Evolutionary conservation across 2,329 filamentous ascomycete genomes (phyloP).

Genomic region (Drechslerella dactyloides): DNA sequence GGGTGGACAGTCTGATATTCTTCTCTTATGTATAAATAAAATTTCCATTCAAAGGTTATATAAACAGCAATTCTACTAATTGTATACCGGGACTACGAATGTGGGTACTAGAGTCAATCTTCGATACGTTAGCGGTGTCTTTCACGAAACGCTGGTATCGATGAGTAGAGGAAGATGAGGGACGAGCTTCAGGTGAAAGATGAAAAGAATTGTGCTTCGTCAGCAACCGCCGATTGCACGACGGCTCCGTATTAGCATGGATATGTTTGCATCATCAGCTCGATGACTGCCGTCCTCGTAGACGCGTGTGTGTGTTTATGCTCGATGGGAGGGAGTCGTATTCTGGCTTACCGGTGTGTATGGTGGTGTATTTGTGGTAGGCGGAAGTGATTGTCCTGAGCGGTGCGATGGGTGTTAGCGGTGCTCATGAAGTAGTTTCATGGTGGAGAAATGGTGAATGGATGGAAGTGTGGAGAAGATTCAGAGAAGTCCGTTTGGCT

Average conservation of each 20-base stretch:
- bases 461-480: conserved; percentile 6
- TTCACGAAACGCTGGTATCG: neutral
- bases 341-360: too few relatives aligned
- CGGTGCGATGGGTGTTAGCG: conserved; percentile 7
- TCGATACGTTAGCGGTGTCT: neutral
- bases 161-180: neutral
- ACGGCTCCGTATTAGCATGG: conserved; percentile 50
- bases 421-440: neutral
- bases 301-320: neutral
- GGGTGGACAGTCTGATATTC: too few relatives aligned
- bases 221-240: conserved; percentile 38
- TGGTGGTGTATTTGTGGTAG: too few relatives aligned
- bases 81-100: too few relatives aligned
- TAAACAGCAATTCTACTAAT: neutral
- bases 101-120: neutral
- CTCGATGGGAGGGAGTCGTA: neutral
- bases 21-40: too few relatives aligned
- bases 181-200: conserved; percentile 50
- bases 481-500: conserved; percentile 51
- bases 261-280: conserved; percentile 50
- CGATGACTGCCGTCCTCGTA: neutral
- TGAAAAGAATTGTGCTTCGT: conserved; percentile 50
- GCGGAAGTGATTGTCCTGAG: too few relatives aligned
- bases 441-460: neutral
- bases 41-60: neutral